Evolutionary conservation across 495 filamentous ascomycete species (phyloP), one percentile per base, ranked within the genome.

Genomic region (Penicillium nucicola): DNA sequence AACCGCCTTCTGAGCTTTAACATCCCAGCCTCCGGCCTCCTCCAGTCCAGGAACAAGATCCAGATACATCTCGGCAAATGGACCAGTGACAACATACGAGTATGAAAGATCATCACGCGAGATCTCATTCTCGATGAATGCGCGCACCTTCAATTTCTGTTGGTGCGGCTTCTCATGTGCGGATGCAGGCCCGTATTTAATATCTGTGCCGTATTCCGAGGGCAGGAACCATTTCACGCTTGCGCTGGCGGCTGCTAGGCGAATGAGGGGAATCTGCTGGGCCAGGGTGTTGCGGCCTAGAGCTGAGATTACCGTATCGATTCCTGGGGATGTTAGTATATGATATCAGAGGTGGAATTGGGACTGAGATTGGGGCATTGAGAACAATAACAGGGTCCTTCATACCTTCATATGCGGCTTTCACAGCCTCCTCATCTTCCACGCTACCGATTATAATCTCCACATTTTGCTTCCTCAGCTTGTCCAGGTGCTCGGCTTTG

Each of bases 121-220:
- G 23, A 65, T 66, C 43, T 80, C 69, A 2, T 60, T 62, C 52
- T 81, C 74, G 10, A 87, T 71, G 38, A 78, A 78, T 19, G 76
- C 79, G 30, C 86, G 75, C 32, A 88, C 81, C 36, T 77, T 78
- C 35, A 88, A 75, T 64, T 90, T 89, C 56, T 77, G 67, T 65
- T 88, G 85, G 52, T 90, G 86, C 0, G 86, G 84, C 57, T 77
- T 79, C 65, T 88, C 86, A 28, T 66, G 41, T 18, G 74, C 75
- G 45, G 83, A 86, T 31, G 75, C 69, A 8, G 78, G 70, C 15
- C 75, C 68, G 56, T 88, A 84, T 60, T 85, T 84, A 53, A 89
- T 84, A 48, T 89, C 86, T 0, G 86, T 90, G 49, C 86, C 86
- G 57, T 84, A 89, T 60, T 89, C 86, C 15, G 81, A 86, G 4